Evolutionary conservation across 2,329 filamentous ascomycete species (phyloP), one percentile per base, ranked within the genome.

Genomic region (Trichoderma atroviride): DNA sequence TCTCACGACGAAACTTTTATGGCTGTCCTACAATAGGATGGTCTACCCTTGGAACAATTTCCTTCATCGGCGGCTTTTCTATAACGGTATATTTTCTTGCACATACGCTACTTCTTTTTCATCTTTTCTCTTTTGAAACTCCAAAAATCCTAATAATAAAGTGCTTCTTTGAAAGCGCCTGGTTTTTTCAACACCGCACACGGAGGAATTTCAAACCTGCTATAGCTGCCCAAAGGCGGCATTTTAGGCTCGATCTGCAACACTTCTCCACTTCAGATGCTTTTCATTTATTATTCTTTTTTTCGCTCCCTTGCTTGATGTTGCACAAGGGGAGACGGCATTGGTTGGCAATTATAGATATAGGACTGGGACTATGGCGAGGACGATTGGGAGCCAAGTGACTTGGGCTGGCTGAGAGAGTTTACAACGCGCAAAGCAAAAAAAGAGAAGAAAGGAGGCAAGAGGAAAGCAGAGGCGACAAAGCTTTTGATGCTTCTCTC

Each of bases 251-350:
- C 47, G 69, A 43, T 74, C 73, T 74, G 73, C 72, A 74, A 73
- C 74, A 71, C 62, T 75, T 75, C 71, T 76, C 73, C 56, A 73
- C 72, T 77, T 73, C 70, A 56, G 56, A 40, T 68, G 53, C 31
- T 64, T 63, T 63, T 69, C 27, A 35, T 35, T 35, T 35, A 35
- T 35, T 35, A 1, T 40, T 43, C 29, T 37, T 40, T 16, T 4
- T 55, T 63, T 19, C 35, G 22, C 61, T 65, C 56, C 65, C 29
- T 58, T 59, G 68, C 53, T 65, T 59, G 55, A 50, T 61, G 35
- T 33, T 57, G 56, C 37, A 57, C 52, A 63, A 60, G 66, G 47
- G 62, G 55, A 56, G 60, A 60, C 24, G 33, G 33, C 40, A 59
- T 27, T 43, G 60, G 62, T 35, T 57, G 68, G 55, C 35, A 60